These are phyloP conservation scores for Mycena amicta DNA, from an alignment of 768 basidiomycete genomes.

Conservation along the genomic window DNA sequence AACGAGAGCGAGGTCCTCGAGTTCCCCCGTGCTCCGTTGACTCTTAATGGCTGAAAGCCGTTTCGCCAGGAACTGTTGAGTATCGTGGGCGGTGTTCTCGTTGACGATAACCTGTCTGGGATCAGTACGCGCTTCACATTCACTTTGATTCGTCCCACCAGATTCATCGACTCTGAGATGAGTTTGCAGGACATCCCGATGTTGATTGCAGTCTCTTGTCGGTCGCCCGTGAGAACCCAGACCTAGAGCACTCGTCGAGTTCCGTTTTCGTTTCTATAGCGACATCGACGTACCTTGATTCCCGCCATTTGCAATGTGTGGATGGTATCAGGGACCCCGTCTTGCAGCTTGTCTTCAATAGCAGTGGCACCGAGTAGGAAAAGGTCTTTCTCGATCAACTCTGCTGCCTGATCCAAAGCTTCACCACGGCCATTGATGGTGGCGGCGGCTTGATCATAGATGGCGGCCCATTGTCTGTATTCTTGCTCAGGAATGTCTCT, in stretches of 20 bases:
- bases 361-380: constrained; percentile 95
- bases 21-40: constrained; percentile 86
- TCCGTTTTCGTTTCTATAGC: no score
- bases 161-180: constrained; percentile 97
- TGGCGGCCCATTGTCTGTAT: constrained; percentile 84
- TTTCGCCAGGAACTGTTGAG: constrained; percentile 84
- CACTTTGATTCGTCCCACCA: constrained; percentile 55
- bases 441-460: constrained; percentile 91
- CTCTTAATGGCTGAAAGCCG: constrained; percentile 91
- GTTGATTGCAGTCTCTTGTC: constrained; percentile 99
- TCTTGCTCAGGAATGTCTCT: constrained; percentile 91
- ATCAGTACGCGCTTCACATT: neutral
- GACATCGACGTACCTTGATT: constrained; percentile 69
- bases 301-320: constrained; percentile 98
- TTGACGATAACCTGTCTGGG: constrained; percentile 84
- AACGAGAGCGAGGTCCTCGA: constrained; percentile 92
- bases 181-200: constrained; percentile 97
- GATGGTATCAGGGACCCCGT: constrained; percentile 97
- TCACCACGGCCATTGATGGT: constrained; percentile 95
- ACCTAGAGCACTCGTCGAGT: constrained; percentile 49
- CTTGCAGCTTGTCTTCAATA: constrained; percentile 97
- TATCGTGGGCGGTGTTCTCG: constrained; percentile 80
- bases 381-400: constrained; percentile 93
- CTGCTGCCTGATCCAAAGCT: constrained; percentile 91
- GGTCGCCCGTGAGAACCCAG: constrained; percentile 97